Conservation (phyloP, 2,329 filamentous ascomycete genomes). For the Elsinoe australis region DNA sequence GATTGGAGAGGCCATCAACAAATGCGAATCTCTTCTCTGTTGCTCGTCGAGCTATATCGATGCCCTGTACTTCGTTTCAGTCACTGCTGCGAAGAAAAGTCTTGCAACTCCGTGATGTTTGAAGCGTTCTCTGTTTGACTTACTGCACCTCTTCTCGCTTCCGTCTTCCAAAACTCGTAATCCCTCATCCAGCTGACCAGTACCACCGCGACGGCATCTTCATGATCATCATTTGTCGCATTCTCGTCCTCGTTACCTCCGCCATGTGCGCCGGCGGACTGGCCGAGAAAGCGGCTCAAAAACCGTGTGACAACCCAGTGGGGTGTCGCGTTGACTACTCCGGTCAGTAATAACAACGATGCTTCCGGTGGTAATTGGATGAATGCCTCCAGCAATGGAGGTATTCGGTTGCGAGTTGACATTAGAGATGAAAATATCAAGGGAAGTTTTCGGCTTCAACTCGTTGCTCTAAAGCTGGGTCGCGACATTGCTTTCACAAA, state of each 20-base stretch:
- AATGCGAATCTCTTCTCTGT: constrained; percentile 58
- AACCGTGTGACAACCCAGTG: constrained; percentile 52
- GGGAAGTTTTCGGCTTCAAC: background rate
- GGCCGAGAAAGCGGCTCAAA: constrained; percentile 40
- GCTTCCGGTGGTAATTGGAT: constrained; percentile 50
- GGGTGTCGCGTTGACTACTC: constrained; percentile 47
- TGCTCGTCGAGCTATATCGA: constrained; percentile 59
- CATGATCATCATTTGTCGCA: constrained; percentile 22
- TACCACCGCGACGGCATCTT: constrained; percentile 45
- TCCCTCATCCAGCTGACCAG: constrained; percentile 79
- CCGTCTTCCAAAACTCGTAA: constrained; percentile 67
- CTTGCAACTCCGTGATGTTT: no score
- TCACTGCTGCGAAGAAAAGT: no score
- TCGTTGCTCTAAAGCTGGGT: background rate
- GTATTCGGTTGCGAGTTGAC: constrained; percentile 42
- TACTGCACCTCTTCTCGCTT: constrained; percentile 57
- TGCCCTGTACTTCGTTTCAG: constrained; percentile 43
- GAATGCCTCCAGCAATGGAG: constrained; percentile 58
- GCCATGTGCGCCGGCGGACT: background rate
- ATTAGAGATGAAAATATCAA: constrained; percentile 21
- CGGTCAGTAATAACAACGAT: constrained; percentile 60
- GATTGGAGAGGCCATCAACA: constrained; percentile 62
- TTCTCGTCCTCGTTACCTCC: constrained; percentile 25
- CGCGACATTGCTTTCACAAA: background rate
- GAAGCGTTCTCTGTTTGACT: constrained; percentile 23